Evolutionary conservation across 768 basidiomycete genomes (phyloP).

Genomic region (Chalciporus piperatus): DNA sequence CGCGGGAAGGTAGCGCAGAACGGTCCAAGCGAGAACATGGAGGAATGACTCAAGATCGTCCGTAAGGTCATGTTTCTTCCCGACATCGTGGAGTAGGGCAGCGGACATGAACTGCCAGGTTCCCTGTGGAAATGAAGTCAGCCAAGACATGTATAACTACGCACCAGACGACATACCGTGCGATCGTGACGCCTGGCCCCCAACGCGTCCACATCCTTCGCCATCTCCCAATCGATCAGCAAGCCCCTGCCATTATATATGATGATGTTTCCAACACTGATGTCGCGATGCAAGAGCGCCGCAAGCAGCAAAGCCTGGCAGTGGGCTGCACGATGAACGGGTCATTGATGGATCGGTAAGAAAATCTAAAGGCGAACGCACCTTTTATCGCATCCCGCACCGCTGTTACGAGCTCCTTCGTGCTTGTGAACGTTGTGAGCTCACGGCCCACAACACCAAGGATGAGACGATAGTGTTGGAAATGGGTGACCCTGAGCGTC

Average conservation of each 20-base stretch:
- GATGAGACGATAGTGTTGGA: background rate
- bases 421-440: background rate
- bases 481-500: no score
- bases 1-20: background rate
- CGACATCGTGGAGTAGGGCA: background rate
- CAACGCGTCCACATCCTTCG: background rate
- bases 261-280: conserved; percentile 23
- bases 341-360: background rate
- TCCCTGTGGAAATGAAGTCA: background rate
- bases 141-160: background rate
- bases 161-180: background rate
- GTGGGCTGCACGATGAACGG: conserved; percentile 9
- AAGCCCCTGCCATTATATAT: conserved; percentile 10
- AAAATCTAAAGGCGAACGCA: background rate
- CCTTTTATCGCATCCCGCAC: conserved; percentile 17
- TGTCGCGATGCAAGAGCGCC: conserved; percentile 6
- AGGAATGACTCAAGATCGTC: conserved; percentile 10
- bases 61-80: background rate
- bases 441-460: background rate
- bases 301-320: background rate
- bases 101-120: background rate
- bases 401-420: conserved; percentile 12
- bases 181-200: background rate
- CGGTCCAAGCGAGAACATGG: background rate
- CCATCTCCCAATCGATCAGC: conserved; percentile 30